A percentile compares a stretch with the other conserved stretches of the same genome.
Evolutionary conservation across 1,139 yeast genomes (phyloP).

Genomic region (Yamadazyma oceani): DNA sequence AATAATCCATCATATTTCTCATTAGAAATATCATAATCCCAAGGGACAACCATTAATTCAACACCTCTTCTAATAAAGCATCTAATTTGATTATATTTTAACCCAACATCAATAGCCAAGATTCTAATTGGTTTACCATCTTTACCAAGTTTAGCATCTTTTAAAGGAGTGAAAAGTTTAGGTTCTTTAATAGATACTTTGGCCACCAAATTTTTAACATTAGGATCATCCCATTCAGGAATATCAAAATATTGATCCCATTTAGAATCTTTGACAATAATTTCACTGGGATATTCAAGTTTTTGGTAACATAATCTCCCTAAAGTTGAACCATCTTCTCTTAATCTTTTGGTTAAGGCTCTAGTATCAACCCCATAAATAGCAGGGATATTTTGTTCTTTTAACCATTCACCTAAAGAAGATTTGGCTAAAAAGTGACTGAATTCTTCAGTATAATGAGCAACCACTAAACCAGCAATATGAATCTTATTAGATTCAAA

Average conservation of each 20-base stretch:
- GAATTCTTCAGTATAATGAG: conserved; percentile 94
- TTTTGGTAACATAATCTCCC: conserved; percentile 78
- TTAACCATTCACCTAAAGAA: conserved; percentile 91
- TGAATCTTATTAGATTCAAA: conserved; percentile 92
- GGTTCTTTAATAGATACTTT: conserved; percentile 82
- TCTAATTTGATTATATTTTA: conserved; percentile 96
- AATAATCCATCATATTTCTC: conserved; percentile 92
- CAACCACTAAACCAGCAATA: conserved; percentile 95
- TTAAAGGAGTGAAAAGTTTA: conserved; percentile 55
- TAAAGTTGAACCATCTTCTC: conserved; percentile 89
- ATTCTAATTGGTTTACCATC: conserved; percentile 80
- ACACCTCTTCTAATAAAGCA: conserved; percentile 97
- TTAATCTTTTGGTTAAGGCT: conserved; percentile 86
- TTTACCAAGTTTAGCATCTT: conserved; percentile 50
- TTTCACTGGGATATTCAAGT: conserved; percentile 36
- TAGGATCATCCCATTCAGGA: conserved; percentile 94
- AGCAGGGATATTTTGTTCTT: conserved; percentile 90
- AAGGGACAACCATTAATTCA: conserved; percentile 93
- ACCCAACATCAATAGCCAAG: conserved; percentile 94
- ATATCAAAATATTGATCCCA: conserved; percentile 70
- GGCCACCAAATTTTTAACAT: conserved; percentile 86
- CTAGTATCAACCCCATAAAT: conserved; percentile 98
- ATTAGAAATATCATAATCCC: conserved; percentile 80
- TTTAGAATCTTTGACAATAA: conserved; percentile 22
- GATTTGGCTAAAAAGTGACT: conserved; percentile 93